Conservation (phyloP, 768 basidiomycete species). For the Termitomyces sp. region DNA sequence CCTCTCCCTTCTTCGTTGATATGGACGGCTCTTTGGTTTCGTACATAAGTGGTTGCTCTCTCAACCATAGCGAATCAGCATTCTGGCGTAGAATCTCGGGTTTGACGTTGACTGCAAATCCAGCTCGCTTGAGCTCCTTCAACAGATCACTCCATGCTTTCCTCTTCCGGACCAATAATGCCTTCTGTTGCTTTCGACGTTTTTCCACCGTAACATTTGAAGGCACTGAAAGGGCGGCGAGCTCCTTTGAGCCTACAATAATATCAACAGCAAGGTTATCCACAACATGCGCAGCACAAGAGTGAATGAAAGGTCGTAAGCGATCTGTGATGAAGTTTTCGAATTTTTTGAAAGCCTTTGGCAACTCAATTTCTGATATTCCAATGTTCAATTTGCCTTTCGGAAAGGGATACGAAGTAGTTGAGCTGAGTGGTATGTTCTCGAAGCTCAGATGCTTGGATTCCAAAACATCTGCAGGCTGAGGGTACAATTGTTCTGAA, state of each 20-base stretch:
- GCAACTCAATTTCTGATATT: conserved; percentile 32
- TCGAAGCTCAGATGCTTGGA: conserved; percentile 11
- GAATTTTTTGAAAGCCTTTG: conserved; percentile 48
- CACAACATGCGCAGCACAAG: conserved; percentile 34
- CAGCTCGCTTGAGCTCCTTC: conserved; percentile 79
- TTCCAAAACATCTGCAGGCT: conserved; percentile 33
- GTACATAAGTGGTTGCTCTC: conserved; percentile 50
- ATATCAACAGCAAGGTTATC: conserved; percentile 60
- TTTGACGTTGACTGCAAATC: conserved; percentile 68
- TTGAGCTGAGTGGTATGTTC: background rate
- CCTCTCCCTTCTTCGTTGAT: conserved; percentile 42
- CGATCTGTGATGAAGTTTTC: conserved; percentile 34
- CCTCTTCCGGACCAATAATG: conserved; percentile 74
- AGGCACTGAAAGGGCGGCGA: conserved; percentile 45
- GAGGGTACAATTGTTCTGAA: conserved; percentile 30
- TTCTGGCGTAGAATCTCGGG: conserved; percentile 61
- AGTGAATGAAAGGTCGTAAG: conserved; percentile 38
- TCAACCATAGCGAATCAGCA: conserved; percentile 53
- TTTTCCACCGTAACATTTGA: conserved; percentile 38
- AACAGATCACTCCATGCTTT: conserved; percentile 89
- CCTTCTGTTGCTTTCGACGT: conserved; percentile 63
- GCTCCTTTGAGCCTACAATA: conserved; percentile 52
- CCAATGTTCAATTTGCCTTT: conserved; percentile 5
- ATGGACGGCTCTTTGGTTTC: conserved; percentile 14
- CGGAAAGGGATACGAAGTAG: conserved; percentile 10